A percentile compares a stretch with the other conserved stretches of the same genome.
phyloP scores from a whole-genome alignment of 2,329 filamentous ascomycete species.

The Trichoderma guizhouense region DNA sequence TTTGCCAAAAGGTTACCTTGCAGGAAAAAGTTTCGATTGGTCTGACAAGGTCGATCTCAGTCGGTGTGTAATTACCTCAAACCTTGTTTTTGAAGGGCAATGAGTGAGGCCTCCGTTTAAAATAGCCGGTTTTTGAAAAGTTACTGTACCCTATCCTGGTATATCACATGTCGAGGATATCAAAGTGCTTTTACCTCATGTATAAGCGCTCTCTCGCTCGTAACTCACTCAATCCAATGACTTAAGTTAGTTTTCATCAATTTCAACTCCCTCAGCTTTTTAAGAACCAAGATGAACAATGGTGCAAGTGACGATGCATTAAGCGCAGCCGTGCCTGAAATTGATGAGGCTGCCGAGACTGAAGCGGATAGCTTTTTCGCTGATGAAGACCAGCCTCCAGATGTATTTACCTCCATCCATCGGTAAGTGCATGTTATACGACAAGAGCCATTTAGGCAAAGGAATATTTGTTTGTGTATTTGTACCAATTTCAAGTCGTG shows the following conservation, averaged over 20 bases:
- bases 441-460: background rate
- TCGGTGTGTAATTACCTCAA: conserved; percentile 15
- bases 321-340: background rate
- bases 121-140: background rate
- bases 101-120: background rate
- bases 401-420: conserved; percentile 17
- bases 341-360: background rate
- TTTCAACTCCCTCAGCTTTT: background rate
- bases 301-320: background rate
- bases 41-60: background rate
- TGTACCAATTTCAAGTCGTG: too few species aligned
- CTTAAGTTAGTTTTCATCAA: background rate
- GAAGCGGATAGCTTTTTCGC: background rate
- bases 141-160: background rate
- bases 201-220: too few species aligned
- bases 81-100: background rate
- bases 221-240: background rate
- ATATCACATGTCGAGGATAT: background rate
- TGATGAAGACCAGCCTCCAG: background rate
- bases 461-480: background rate
- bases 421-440: conserved; percentile 15
- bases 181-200: too few species aligned
- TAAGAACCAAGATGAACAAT: background rate
- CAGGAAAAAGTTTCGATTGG: background rate
- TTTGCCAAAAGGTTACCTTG: background rate